Conservation (phyloP, 305 asterid genomes). For the Petunia hybrid region DNA sequence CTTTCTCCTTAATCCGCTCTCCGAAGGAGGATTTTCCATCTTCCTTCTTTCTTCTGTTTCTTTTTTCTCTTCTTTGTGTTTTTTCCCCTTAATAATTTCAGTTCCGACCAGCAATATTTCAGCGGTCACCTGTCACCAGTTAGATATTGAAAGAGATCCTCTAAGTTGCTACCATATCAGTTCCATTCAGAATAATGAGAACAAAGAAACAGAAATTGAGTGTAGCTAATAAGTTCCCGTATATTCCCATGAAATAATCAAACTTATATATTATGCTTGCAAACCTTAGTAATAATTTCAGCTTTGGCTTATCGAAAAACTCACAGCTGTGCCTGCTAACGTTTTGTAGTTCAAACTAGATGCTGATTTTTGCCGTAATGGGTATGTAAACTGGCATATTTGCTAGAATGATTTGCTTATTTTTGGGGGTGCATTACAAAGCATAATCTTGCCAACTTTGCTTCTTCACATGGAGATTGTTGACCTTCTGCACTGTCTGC, state of each 20-base stretch:
- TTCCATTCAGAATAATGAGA: not conserved
- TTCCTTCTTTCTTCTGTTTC: not conserved
- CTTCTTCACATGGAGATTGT: not conserved
- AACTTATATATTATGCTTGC: not conserved
- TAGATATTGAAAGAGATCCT: not conserved
- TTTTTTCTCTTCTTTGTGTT: not conserved
- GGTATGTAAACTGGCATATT: not conserved
- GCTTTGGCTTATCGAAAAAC: not conserved
- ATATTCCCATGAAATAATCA: not conserved
- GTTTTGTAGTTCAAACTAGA: conserved; percentile 7
- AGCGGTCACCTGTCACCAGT: not conserved
- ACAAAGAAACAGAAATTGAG: not conserved
- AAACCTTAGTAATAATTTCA: not conserved
- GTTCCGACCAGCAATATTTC: not conserved
- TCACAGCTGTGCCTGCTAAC: not conserved
- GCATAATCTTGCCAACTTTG: not conserved
- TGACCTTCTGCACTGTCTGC: not conserved
- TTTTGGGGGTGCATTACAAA: not conserved
- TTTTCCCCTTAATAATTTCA: not conserved
- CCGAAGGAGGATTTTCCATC: not conserved
- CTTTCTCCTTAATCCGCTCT: not conserved
- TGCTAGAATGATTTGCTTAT: not conserved
- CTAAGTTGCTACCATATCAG: not conserved
- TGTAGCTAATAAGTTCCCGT: not conserved
- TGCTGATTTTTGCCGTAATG: not conserved